phyloP scores from a whole-genome alignment of 2,329 filamentous ascomycete genomes.

The Cercospora brassicicola region DNA sequence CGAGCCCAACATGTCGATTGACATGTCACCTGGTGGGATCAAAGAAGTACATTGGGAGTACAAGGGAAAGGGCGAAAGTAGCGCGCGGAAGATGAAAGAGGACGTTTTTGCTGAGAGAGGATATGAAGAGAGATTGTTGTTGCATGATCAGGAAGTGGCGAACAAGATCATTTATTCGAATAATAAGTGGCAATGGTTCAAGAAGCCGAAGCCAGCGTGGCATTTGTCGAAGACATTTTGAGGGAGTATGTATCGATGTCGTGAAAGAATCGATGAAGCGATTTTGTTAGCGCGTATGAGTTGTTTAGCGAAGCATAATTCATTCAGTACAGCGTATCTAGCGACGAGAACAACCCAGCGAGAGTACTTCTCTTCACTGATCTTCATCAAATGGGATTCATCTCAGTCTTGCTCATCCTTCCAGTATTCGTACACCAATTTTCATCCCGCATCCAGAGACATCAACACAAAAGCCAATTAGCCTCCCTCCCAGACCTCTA shows the following conservation, averaged over 20 bases:
- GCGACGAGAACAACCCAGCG: neutral
- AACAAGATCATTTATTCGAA: constrained; percentile 25
- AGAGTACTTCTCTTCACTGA: too few relatives aligned
- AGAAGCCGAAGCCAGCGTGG: constrained; percentile 21
- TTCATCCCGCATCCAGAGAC: neutral
- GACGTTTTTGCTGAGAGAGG: constrained; percentile 28
- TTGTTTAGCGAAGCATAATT: neutral
- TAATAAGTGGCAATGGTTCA: constrained; percentile 26
- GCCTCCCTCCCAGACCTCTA: too few relatives aligned
- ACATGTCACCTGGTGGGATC: constrained; percentile 26
- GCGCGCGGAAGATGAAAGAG: constrained; percentile 27
- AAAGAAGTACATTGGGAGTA: constrained; percentile 34
- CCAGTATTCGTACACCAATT: neutral
- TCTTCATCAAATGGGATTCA: neutral
- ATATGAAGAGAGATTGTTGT: constrained; percentile 25
- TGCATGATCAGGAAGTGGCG: constrained; percentile 24
- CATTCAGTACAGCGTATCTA: neutral
- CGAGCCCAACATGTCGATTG: constrained; percentile 28
- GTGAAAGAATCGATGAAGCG: neutral
- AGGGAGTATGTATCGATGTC: neutral
- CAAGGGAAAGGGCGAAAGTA: constrained; percentile 19
- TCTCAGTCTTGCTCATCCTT: neutral
- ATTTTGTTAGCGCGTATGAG: neutral
- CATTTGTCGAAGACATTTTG: constrained; percentile 26
- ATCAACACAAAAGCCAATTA: too few relatives aligned